A percentile compares a stretch with the other conserved stretches of the same genome.
Conservation (phyloP, 2,329 filamentous ascomycete species). For the Didymella glomerata region DNA sequence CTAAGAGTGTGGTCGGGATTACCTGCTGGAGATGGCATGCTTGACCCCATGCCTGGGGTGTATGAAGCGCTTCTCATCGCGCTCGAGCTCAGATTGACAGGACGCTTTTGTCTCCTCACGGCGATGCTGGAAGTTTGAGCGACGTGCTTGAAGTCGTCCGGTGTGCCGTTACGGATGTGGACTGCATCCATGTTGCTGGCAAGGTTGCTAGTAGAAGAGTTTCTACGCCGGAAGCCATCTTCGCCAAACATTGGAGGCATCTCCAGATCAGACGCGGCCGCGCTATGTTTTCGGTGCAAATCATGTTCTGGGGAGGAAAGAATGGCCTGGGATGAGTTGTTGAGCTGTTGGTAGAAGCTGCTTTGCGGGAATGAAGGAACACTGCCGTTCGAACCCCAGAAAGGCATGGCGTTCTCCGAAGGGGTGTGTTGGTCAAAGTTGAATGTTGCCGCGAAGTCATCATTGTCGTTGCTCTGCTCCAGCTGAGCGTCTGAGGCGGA, state of each 20-base stretch:
- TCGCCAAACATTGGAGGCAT: constrained; percentile 41
- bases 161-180: constrained; percentile 47
- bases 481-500: constrained; percentile 30
- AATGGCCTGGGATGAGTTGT: constrained; percentile 48
- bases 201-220: constrained; percentile 52
- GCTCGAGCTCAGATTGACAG: constrained; percentile 51
- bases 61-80: constrained; percentile 55
- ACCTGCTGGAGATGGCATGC: constrained; percentile 52
- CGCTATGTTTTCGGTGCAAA: constrained; percentile 41
- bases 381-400: constrained; percentile 38
- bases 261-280: constrained; percentile 45
- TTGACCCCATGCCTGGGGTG: constrained; percentile 51
- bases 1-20: constrained; percentile 53
- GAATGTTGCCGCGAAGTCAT: constrained; percentile 43
- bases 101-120: constrained; percentile 52
- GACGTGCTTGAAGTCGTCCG: constrained; percentile 50
- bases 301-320: constrained; percentile 46
- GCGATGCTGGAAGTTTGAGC: constrained; percentile 53
- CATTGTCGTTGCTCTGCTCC: constrained; percentile 39
- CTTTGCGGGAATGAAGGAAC: constrained; percentile 36
- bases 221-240: constrained; percentile 46
- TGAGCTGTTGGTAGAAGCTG: constrained; percentile 49
- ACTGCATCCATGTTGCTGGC: constrained; percentile 52
- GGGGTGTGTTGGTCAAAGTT: constrained; percentile 41
- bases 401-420: constrained; percentile 44